These are phyloP conservation scores for Wickerhamiella sergipiensis DNA, from an alignment of 805 yeast species.

Conservation along the genomic window DNA sequence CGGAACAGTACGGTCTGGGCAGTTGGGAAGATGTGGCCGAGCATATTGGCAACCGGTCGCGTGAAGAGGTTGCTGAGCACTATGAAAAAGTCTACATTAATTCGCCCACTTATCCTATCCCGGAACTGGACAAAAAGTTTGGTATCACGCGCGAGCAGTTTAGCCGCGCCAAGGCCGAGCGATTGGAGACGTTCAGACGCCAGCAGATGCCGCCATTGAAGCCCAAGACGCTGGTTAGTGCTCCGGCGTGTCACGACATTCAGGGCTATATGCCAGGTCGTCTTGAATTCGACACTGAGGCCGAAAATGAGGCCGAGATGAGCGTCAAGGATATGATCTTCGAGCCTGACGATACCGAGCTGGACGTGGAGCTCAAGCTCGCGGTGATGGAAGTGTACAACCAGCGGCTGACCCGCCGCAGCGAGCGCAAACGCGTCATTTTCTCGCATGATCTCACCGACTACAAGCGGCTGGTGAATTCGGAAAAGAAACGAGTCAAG, in stretches of 20 bases:
- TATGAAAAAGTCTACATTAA: conserved; percentile 60
- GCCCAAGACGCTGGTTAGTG: conserved; percentile 78
- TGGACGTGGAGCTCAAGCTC: conserved; percentile 80
- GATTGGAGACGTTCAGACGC: conserved; percentile 57
- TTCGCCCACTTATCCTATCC: conserved; percentile 70
- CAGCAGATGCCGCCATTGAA: conserved; percentile 72
- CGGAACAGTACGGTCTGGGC: conserved; percentile 83
- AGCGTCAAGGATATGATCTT: conserved; percentile 91
- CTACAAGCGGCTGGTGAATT: conserved; percentile 64
- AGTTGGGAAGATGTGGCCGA: conserved; percentile 98
- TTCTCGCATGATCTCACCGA: conserved; percentile 69
- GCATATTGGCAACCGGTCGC: conserved; percentile 81
- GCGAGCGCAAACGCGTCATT: conserved; percentile 78
- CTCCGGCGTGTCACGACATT: conserved; percentile 90
- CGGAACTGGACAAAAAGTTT: conserved; percentile 67
- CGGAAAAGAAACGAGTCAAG: conserved; percentile 74
- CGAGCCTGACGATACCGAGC: conserved; percentile 80
- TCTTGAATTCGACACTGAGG: conserved; percentile 89
- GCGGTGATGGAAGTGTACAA: conserved; percentile 81
- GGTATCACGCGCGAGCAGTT: conserved; percentile 55
- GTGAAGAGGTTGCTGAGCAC: conserved; percentile 83
- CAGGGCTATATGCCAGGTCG: conserved; percentile 99
- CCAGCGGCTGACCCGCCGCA: conserved; percentile 77
- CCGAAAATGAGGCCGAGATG: conserved; percentile 91
- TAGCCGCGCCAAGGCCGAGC: conserved; percentile 45